Evolutionary conservation across 2,329 filamentous ascomycete genomes (phyloP).

Genomic region (Atkinsonella hypoxylon): DNA sequence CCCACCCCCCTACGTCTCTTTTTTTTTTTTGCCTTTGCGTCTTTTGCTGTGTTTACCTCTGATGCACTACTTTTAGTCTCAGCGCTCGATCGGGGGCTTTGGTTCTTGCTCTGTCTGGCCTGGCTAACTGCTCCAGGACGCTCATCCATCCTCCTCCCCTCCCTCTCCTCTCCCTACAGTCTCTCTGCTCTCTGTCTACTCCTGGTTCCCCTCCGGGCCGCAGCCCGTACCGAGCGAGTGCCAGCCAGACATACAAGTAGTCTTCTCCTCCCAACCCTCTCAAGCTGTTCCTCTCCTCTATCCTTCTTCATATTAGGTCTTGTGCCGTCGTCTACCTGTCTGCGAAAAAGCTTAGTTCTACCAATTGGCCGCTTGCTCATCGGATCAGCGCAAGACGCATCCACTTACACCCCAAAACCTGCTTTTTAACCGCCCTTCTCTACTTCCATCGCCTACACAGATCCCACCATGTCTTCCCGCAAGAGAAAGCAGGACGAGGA

Average conservation of each 20-base stretch:
- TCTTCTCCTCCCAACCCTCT: conserved; percentile 5
- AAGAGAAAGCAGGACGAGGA: conserved; percentile 50
- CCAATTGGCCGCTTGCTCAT: conserved; percentile 1
- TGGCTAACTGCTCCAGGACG: neutral
- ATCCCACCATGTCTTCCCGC: conserved; percentile 33
- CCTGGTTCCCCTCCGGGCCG: neutral
- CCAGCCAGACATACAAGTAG: conserved; percentile 9
- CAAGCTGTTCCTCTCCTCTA: neutral
- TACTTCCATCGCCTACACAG: neutral
- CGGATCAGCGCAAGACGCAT: neutral
- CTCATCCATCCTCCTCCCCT: conserved; percentile 1
- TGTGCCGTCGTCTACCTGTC: neutral
- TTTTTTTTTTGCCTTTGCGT: conserved; percentile 1
- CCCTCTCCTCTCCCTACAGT: neutral
- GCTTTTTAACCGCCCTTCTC: neutral
- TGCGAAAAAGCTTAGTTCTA: neutral
- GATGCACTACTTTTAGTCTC: no score
- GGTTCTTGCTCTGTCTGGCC: no score
- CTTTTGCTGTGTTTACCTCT: neutral
- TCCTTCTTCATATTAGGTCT: neutral
- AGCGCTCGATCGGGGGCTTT: no score
- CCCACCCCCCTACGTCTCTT: conserved; percentile 3
- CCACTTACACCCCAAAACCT: conserved; percentile 5
- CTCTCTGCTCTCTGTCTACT: neutral
- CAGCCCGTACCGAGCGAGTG: conserved; percentile 2